These are phyloP conservation scores for Thalassiosira mediterranea DNA, from an alignment of 352 stramenopile genomes.

Conservation along the genomic window DNA sequence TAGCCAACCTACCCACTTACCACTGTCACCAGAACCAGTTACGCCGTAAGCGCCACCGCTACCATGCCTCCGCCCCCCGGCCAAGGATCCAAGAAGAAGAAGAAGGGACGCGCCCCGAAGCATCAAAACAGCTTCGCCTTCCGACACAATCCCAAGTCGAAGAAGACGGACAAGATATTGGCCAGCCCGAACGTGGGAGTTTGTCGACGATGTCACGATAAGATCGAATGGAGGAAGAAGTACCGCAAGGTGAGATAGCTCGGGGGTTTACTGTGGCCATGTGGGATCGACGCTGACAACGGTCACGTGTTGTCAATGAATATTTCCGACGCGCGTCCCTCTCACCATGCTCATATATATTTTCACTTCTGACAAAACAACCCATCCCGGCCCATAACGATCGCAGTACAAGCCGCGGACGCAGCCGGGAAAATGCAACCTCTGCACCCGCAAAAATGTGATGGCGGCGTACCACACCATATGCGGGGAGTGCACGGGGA, in stretches of 20 bases:
- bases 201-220: slow-evolving; percentile 92
- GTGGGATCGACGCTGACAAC: too few relatives aligned
- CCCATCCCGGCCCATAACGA: too few relatives aligned
- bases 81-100: slow-evolving; percentile 76
- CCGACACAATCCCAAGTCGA: slow-evolving; percentile 96
- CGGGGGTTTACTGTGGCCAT: too few relatives aligned
- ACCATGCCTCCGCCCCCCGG: slow-evolving; percentile 33
- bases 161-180: slow-evolving; percentile 95
- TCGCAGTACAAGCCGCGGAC: slow-evolving; percentile 93
- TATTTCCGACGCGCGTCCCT: too few relatives aligned
- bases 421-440: slow-evolving; percentile 92
- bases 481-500: slow-evolving; percentile 90
- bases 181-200: slow-evolving; percentile 90
- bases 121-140: slow-evolving; percentile 98
- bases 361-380: too few relatives aligned
- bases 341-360: too few relatives aligned
- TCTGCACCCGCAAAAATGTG: slow-evolving; percentile 91
- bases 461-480: slow-evolving; percentile 93
- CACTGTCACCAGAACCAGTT: too few relatives aligned
- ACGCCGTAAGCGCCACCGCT: too few relatives aligned
- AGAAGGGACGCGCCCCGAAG: slow-evolving; percentile 87
- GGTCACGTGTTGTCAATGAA: too few relatives aligned
- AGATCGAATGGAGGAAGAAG: slow-evolving; percentile 99
- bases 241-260: slow-evolving; percentile 94
- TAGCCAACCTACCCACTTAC: too few relatives aligned